Conservation (phyloP, 75 land plant genomes). For the Ceratopteris richardii region DNA sequence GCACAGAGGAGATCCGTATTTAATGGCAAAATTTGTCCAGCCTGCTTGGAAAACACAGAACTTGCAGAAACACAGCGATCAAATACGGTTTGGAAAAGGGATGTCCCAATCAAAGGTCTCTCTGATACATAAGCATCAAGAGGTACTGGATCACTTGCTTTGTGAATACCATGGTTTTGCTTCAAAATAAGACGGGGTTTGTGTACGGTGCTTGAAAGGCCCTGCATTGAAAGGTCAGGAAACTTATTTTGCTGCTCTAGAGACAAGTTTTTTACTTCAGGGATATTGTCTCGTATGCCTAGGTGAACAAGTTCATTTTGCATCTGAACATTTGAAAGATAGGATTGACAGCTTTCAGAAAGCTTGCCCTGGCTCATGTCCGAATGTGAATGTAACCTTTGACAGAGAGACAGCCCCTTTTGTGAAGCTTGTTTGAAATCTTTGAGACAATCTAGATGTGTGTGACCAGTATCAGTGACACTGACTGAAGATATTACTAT, state of each 20-base stretch:
- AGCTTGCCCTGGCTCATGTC: too few relatives aligned
- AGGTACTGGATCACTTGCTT: background rate
- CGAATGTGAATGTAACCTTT: too few relatives aligned
- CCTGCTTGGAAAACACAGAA: background rate
- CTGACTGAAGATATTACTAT: background rate
- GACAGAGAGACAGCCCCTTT: too few relatives aligned
- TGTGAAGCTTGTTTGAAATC: too few relatives aligned
- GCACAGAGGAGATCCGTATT: background rate
- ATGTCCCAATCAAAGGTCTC: background rate
- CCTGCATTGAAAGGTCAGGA: slow-evolving; percentile 1
- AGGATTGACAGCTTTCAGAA: too few relatives aligned
- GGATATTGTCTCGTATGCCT: background rate
- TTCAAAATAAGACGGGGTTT: background rate
- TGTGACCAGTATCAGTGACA: too few relatives aligned
- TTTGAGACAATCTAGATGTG: too few relatives aligned
- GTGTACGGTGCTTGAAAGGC: background rate
- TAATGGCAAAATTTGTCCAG: background rate
- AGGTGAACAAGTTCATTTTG: background rate
- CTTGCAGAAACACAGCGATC: background rate
- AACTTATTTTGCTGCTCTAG: background rate
- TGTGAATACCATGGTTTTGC: background rate
- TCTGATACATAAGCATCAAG: background rate
- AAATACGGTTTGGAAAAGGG: background rate
- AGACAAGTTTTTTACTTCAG: background rate
- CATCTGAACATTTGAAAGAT: background rate